Base-by-base conservation (phyloP, 495 filamentous ascomycete species). In the Hypomontagnella submonticulosa region DNA sequence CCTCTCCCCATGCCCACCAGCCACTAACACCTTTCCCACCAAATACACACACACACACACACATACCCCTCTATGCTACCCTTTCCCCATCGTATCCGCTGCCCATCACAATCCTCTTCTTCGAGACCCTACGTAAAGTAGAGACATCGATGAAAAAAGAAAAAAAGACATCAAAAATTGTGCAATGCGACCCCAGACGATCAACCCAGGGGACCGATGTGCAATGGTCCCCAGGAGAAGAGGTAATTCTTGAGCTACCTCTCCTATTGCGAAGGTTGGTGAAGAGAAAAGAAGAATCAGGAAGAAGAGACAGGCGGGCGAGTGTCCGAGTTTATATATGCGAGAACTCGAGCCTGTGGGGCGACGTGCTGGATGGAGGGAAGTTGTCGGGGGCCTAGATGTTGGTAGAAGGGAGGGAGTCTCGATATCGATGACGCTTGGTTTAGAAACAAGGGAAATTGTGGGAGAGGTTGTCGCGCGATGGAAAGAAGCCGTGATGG, bases 231-330 rank as follows among this genome's bases (percentile, higher is more conserved):
- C 18, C 49, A 36, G 33, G 16, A 20, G 49, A 52, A 52, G 49
- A 52, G 30, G 49, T 23, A 38, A 52, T 52, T 38, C 49, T 38
- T 52, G 49, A 52, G 49, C 49, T 52, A 38, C 49, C 12, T 52
- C 49, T 52, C 37, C 49, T 37, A 36, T 37, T 33, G 32, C 42
- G 3, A 0, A 9, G 1, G 13, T 1, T 33, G 1, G 0, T n/a
- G 9, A 30, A 15, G 20, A 34, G 33, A 23, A 44, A 38, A 56
- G 19, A 48, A 48, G 43, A 32, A 47, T 16, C 38, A 58, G 30
- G 30, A 38, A 23, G 18, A 36, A 58, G n/a, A n/a, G n/a, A 23
- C 20, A 9, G 27, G 19, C 27, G 54, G 43, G 55, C 20, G 33
- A 42, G 48, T 15, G n/a, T n/a, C 19, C 15, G 7, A 11, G 11